These are phyloP conservation scores for Coemansia sp. DNA, from an alignment of 192 early-diverging fungal species.

Conservation along the genomic window DNA sequence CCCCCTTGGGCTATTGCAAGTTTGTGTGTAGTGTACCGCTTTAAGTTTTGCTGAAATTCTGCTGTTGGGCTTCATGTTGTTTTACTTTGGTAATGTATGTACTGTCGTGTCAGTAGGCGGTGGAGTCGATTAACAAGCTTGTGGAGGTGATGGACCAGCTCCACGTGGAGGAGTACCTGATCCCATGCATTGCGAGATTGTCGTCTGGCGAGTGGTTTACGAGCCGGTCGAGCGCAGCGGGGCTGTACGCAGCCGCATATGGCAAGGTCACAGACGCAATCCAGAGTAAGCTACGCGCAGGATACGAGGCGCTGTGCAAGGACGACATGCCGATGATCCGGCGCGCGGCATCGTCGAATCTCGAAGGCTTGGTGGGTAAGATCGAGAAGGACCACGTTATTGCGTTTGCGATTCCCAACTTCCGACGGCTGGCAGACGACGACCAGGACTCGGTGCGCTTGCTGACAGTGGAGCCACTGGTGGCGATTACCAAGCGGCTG, in stretches of 20 bases:
- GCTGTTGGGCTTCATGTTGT: constrained; percentile 12
- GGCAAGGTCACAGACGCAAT: constrained; percentile 63
- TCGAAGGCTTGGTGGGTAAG: constrained; percentile 34
- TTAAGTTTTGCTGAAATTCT: no score
- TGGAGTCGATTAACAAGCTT: constrained; percentile 89
- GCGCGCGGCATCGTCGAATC: constrained; percentile 80
- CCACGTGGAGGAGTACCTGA: constrained; percentile 86
- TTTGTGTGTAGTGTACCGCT: no score
- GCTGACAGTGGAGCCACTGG: constrained; percentile 87
- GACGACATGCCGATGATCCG: constrained; percentile 99
- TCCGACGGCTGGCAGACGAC: constrained; percentile 80
- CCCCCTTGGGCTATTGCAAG: no score
- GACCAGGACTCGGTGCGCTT: constrained; percentile 97
- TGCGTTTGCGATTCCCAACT: constrained; percentile 81
- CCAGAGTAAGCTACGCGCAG: constrained; percentile 82
- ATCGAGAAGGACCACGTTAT: constrained; percentile 67
- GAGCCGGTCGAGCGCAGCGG: constrained; percentile 88
- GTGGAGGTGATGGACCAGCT: constrained; percentile 66
- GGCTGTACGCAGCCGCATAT: constrained; percentile 88
- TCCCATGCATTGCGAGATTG: constrained; percentile 90
- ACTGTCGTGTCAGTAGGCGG: constrained; percentile 64
- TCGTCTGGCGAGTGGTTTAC: constrained; percentile 98
- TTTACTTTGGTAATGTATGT: constrained; percentile 3
- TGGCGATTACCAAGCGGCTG: constrained; percentile 83
- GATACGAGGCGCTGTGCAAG: constrained; percentile 78